Evolutionary conservation across 2,329 filamentous ascomycete genomes (phyloP).

Genomic region (Aspergillus transmontanensis): DNA sequence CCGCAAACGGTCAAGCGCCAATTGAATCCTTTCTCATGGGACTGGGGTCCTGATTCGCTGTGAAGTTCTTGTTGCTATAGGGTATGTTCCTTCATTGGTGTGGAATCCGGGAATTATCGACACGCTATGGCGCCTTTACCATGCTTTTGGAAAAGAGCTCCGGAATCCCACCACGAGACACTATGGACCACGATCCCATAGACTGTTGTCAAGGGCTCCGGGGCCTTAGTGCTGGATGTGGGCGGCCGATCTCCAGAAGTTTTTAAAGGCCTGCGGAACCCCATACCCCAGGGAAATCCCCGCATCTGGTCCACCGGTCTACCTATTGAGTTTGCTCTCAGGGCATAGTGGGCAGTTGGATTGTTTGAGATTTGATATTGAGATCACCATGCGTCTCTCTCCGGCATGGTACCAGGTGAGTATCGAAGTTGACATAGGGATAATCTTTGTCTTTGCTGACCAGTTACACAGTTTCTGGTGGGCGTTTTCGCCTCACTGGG

Average conservation of each 20-base stretch:
- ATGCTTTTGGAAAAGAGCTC: not conserved
- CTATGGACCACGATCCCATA: conserved; percentile 2
- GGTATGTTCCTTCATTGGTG: conserved; percentile 9
- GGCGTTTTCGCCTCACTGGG: conserved; percentile 62
- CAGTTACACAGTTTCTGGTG: conserved; percentile 54
- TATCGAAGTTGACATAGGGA: not conserved
- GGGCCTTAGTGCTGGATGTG: conserved; percentile 11
- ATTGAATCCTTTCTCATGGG: conserved; percentile 4
- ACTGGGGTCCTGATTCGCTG: conserved; percentile 10
- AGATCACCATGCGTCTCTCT: conserved; percentile 53
- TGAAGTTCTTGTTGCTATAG: conserved; percentile 6
- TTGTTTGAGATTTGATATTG: not conserved
- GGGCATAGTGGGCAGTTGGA: not conserved
- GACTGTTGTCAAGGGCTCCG: conserved; percentile 2
- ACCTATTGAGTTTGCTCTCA: not conserved
- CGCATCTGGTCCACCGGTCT: conserved; percentile 19
- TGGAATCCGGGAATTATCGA: not conserved
- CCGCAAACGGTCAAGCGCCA: conserved; percentile 17
- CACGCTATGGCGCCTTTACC: conserved; percentile 6
- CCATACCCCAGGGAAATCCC: conserved; percentile 20
- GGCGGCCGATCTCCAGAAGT: conserved; percentile 27
- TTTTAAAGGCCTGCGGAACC: conserved; percentile 23
- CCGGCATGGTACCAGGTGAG: conserved; percentile 61
- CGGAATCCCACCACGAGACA: not conserved
- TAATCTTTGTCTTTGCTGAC: conserved; percentile 15